Evolutionary conservation across 1,139 yeast species (phyloP), one percentile per base, ranked within the genome.

Genomic region (Yamadazyma buinensis): DNA sequence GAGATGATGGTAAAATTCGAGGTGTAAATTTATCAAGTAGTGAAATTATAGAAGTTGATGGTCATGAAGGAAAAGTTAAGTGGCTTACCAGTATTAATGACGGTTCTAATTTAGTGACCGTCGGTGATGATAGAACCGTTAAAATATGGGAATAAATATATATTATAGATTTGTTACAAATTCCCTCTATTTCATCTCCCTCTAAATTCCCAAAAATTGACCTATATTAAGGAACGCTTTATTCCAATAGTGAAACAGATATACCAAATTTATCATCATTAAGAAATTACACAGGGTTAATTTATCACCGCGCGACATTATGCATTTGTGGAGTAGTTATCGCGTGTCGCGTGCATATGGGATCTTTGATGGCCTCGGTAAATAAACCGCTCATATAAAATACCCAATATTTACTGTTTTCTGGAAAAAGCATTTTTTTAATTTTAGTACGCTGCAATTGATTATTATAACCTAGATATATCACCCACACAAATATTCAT

Each of bases 1-100:
- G 87, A 7, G 94, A 84, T 46, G 86, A 79, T 46, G 95, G 94
- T 0, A 42, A 61, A 0, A 54, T 81, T 12, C 52, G 86, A 33
- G 92, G 86, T 0, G 46, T 80, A 8, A 83, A 80, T 49, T 37
- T 67, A 5, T 34, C 41, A 3, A 47, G 43, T 13, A 54, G 61
- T 55, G 17, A 55, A 43, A 44, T 51, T 38, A 46, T 54, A 37
- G 46, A 55, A 41, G 26, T 57, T 41, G 18, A 56, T 42, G 60
- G 51, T 6, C 72, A 67, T 44, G 58, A 60, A 1, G 73, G 74
- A 5, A 61, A 77, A 32, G 72, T 82, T 22, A 80, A 80, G 45
- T 57, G 73, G 15, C 54, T 74, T 30, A 59, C 39, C 3, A 36
- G 61, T 20, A n/a, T 28, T 23, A 61, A 61, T n/a, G 39, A 37